Base-by-base conservation (phyloP, 1,284 basidiomycete genomes). In the Phlebopus sp. region DNA sequence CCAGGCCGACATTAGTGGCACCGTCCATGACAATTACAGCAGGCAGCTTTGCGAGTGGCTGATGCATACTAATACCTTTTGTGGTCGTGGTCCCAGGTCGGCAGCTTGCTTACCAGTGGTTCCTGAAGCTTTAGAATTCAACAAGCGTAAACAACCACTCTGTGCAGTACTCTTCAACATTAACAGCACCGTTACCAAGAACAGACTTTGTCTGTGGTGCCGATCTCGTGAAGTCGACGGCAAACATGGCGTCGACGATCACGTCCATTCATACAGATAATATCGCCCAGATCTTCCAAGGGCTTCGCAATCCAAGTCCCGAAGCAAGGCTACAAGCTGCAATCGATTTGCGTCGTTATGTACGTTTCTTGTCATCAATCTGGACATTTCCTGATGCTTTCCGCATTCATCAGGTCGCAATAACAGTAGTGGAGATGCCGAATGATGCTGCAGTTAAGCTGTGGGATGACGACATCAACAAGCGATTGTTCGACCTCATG, bases 391-490 rank as follows among this genome's bases (percentile, higher is more conserved):
- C 34, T 17, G 32, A 5, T 54, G 3, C 15, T 47, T n/a, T 48
- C n/a, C 55, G 36, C 53, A 31, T 29, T 21, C 44, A 18, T 14
- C 53, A 91, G 89, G 83, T 90, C 11, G 76, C 80, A 7, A 81
- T 78, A 37, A 79, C 79, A 7, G 77, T 88, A 3, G 77, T 84
- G 4, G 88, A 91, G 62, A 82, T 90, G 77, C 81, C 86, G 5
- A 81, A 85, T 2, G 89, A 90, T 58, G 81, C 79, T 9, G 82
- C 82, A 5, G 77, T 81, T 1, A 89, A 89, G 63, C 71, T 91
- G 43, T 91, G 87, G 87, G 88, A 91, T 50, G 86, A 90, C 54
- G 81, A 79, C 46, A 86, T 94, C 53, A 91, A 84, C 63, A 78
- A 84, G 54, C 73, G 82, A 34, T 74, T 94, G 48, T 92, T 91